Conservation (phyloP, 371 early-diverging fungal species). For the Mortierella sp. region DNA sequence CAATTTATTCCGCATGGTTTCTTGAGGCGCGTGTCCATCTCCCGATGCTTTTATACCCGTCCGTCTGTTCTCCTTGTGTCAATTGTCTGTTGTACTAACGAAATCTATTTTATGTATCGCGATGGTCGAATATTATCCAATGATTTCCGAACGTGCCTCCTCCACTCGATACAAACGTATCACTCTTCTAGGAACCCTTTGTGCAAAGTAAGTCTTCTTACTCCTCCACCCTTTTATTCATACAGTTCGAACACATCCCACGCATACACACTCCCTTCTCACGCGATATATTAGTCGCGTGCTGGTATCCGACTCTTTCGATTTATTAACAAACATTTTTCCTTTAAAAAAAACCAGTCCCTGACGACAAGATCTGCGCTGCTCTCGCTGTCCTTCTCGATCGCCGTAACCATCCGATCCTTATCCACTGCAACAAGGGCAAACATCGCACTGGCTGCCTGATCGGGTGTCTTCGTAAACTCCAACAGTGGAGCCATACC, state of each 20-base stretch:
- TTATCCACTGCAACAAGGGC: conserved; percentile 98
- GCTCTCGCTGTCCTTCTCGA: conserved; percentile 86
- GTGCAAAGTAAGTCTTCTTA: conserved; percentile 82
- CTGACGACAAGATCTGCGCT: conserved; percentile 90
- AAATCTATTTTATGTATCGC: conserved; percentile 6
- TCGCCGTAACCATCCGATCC: conserved; percentile 90
- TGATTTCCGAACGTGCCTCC: conserved; percentile 35
- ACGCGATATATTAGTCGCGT: too few relatives aligned
- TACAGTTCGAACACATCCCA: too few relatives aligned
- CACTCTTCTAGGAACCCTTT: conserved; percentile 85
- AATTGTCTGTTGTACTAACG: neutral
- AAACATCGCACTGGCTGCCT: conserved; percentile 98
- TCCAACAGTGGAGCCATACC: conserved; percentile 94
- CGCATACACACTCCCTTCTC: too few relatives aligned
- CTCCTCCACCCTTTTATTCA: neutral
- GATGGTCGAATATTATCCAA: conserved; percentile 35
- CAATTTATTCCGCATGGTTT: conserved; percentile 18
- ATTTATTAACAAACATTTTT: neutral
- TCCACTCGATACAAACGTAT: neutral
- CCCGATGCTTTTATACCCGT: conserved; percentile 11
- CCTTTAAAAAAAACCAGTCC: conserved; percentile 63
- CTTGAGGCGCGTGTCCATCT: conserved; percentile 2
- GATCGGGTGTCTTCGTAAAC: conserved; percentile 92
- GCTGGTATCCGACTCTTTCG: neutral
- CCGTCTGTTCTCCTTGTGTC: neutral